Base-by-base conservation (phyloP, 345 rosid species). In the Toxicodendron radicans region DNA sequence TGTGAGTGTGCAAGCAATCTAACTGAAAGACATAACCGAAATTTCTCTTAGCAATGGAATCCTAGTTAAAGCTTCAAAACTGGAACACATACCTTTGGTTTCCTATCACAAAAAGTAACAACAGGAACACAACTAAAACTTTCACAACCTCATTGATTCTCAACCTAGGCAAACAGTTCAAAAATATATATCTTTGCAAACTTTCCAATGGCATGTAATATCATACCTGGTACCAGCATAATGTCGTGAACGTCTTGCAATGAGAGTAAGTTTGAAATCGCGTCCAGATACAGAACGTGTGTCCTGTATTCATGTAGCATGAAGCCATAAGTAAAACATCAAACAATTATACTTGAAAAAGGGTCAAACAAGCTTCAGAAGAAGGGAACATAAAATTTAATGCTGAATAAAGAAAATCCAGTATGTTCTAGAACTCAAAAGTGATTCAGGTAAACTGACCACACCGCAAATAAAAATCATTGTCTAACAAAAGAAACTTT, bases 231-330 rank as follows among this genome's bases (percentile, higher is more conserved):
- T 93, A 69, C 99, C 99, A 79, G 99, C 99, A 81, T 83, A 93
- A 86, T 93, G 95, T 33, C 99, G 94, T 61, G 99, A 95, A 48
- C 99, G 97, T 80, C 98, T 93, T n/a, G 98, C 96, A 76, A 95
- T 91, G 54, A 95, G 89, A 58, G 98, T 90, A 68, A 95, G 85
- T 71, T 81, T 90, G 77, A 93, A 85, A 74, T 87, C 87, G 68
- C 95, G 86, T 77, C 97, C 99, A 74, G 90, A 87, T 61, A 85
- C 86, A 78, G 90, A 86, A 70, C 91, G 87, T 13, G 90, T 76
- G 71, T 82, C 90, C 99, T 95, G 38, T 74, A 83, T 67, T 80
- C 84, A 84, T 30, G 78, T 5, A 43, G 73, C 65, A 69, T 58
- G 35, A 71, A 78, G 18, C 24, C 49, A 76, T 77, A 32, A 76